A percentile compares a stretch with the other conserved stretches of the same genome.
Conservation (phyloP, 352 stramenopile genomes). For the Blastocystis sp. region DNA sequence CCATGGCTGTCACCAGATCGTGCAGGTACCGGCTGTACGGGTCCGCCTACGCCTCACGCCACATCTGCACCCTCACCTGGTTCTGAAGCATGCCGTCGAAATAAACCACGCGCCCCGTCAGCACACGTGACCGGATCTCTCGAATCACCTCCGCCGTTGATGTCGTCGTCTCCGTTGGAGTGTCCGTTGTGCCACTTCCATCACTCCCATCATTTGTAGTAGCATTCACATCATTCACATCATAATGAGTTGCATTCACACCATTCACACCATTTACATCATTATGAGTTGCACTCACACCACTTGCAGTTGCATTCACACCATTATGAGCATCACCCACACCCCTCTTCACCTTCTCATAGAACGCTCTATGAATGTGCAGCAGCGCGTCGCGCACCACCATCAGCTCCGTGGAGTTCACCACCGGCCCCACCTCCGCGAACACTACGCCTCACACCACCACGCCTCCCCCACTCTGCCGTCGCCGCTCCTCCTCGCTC, state of each 20-base stretch:
- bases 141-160: conserved; percentile 19
- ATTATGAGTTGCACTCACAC: too few species aligned
- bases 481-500: conserved; percentile 1
- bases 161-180: background rate
- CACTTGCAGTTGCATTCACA: too few species aligned
- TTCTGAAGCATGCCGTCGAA: conserved; percentile 19
- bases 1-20: background rate
- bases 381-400: conserved; percentile 13
- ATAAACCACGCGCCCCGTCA: background rate
- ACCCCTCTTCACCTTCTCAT: background rate
- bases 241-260: too few species aligned
- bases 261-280: background rate
- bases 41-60: background rate
- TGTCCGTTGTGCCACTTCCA: background rate
- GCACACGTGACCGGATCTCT: background rate
- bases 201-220: background rate
- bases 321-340: background rate
- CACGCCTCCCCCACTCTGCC: background rate
- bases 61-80: background rate
- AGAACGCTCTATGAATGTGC: conserved; percentile 34
- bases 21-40: background rate
- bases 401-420: conserved; percentile 6
- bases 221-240: too few species aligned
- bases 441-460: conserved; percentile 29
- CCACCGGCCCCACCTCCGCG: background rate